phyloP scores from a whole-genome alignment of 1,139 yeast species.

The Tardiomyces blankii region DNA sequence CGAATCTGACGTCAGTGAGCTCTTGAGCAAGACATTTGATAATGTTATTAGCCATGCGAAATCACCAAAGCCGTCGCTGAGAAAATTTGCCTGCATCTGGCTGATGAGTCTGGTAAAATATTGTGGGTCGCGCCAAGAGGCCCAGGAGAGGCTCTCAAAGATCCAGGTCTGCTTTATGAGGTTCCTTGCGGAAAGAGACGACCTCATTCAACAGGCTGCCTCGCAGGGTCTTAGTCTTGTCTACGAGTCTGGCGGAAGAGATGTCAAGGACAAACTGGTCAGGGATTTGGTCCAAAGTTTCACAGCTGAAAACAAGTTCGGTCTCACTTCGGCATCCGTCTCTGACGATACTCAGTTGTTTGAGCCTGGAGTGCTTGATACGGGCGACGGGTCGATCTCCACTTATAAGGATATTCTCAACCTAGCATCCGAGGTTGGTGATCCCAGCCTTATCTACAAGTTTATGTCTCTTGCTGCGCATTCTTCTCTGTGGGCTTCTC shows the following conservation, averaged over 20 bases:
- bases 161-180: conserved; percentile 66
- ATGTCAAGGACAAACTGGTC: conserved; percentile 61
- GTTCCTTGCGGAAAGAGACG: conserved; percentile 70
- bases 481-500: conserved; percentile 83
- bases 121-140: conserved; percentile 39
- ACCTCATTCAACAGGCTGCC: conserved; percentile 81
- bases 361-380: conserved; percentile 68
- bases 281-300: conserved; percentile 69
- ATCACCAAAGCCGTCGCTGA: conserved; percentile 58
- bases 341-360: conserved; percentile 76
- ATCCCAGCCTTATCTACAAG: conserved; percentile 85
- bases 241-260: conserved; percentile 65
- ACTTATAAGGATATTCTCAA: conserved; percentile 71
- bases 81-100: conserved; percentile 82
- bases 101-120: conserved; percentile 68
- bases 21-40: conserved; percentile 21
- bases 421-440: conserved; percentile 90
- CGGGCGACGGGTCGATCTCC: conserved; percentile 78
- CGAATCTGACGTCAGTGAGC: conserved; percentile 8
- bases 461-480: conserved; percentile 89
- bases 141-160: conserved; percentile 33
- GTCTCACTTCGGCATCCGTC: conserved; percentile 55
- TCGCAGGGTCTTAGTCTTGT: conserved; percentile 77
- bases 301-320: conserved; percentile 48
- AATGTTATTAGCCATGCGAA: conserved; percentile 42